Evolutionary conservation across 2,329 filamentous ascomycete species (phyloP), one percentile per base, ranked within the genome.

Genomic region (Talaromyces islandicus): DNA sequence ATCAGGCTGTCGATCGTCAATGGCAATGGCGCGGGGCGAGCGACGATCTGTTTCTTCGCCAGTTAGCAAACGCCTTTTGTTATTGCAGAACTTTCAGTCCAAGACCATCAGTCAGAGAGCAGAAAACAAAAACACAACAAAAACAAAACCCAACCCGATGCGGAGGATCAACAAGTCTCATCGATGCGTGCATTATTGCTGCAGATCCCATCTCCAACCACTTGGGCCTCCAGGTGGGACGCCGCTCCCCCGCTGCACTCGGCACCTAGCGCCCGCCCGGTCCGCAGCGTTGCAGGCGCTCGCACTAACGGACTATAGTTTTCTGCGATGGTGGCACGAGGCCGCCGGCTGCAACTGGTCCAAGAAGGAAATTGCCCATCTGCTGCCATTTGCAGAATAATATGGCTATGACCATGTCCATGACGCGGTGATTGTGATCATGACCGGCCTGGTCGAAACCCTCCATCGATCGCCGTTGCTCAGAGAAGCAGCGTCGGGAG

Each of bases 1-100:
- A 54, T 54, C 52, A 46, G 52, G 25, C 24, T 30, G 58, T 53
- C 30, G 54, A 56, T 60, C 58, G 38, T 32, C 54, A 54, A 48
- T 60, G 27, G 48, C 48, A 21, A 38, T 24, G 11, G 27, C 43
- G 27, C 43, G 25, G 35, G 21, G 41, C 9, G 30, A 19, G 43
- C 52, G 52, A 56, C 48, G 57, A 41, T 38, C 43, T 55, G 52
- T 24, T 19, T 24, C 43, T 46, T 46, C 19, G 43, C 43, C 9
- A 5, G 43, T 46, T 11, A 46, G 43, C 43, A 46, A 19, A 12
- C 43, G 43, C 9, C 43, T 46, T 17, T 46, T 24, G 19, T 19
- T 24, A 11, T 9, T 21, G 43, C 21, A 24, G 24, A 11, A 14
- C 12, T 24, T 46, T 46, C 43, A 46, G 43, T 19, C n/a, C 21